Evolutionary conservation across 371 early-diverging fungal species (phyloP).

Genomic region (Mucor indicus): DNA sequence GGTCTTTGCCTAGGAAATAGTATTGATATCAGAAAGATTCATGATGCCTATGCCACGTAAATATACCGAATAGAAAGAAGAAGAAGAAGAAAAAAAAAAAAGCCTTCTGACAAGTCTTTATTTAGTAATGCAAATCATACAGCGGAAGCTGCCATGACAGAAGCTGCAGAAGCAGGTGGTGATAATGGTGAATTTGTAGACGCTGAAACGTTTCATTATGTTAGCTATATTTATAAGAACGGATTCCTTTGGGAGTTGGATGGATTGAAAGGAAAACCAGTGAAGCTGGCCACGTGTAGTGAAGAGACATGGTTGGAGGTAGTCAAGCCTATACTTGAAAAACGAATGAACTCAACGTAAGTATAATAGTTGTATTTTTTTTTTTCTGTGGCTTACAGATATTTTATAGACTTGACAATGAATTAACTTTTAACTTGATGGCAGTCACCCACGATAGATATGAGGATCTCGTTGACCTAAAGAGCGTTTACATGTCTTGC

Average conservation of each 20-base stretch:
- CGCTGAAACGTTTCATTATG: constrained; percentile 12
- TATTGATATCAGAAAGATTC: constrained; percentile 3
- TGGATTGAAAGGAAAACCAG: constrained; percentile 10
- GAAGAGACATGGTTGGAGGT: constrained; percentile 4
- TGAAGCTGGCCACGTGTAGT: neutral
- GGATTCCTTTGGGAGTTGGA: constrained; percentile 19
- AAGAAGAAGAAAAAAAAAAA: too few species aligned
- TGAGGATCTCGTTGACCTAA: too few species aligned
- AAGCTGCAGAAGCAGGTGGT: neutral
- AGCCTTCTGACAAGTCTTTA: neutral
- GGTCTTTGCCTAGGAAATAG: constrained; percentile 12
- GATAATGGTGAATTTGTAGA: neutral
- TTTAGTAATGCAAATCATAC: neutral
- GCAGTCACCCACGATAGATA: constrained; percentile 5
- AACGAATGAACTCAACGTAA: constrained; percentile 8
- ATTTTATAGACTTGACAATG: neutral
- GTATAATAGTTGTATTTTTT: neutral
- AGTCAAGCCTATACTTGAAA: constrained; percentile 2
- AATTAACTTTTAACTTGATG: constrained; percentile 4
- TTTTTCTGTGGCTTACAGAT: neutral
- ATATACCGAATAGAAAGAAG: neutral
- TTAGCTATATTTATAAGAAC: constrained; percentile 15
- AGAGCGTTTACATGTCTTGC: too few species aligned
- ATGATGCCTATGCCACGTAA: constrained; percentile 13
- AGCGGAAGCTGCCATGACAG: neutral